Evolutionary conservation across 2,329 filamentous ascomycete species (phyloP), one percentile per base, ranked within the genome.

Genomic region (Fusarium sp.): DNA sequence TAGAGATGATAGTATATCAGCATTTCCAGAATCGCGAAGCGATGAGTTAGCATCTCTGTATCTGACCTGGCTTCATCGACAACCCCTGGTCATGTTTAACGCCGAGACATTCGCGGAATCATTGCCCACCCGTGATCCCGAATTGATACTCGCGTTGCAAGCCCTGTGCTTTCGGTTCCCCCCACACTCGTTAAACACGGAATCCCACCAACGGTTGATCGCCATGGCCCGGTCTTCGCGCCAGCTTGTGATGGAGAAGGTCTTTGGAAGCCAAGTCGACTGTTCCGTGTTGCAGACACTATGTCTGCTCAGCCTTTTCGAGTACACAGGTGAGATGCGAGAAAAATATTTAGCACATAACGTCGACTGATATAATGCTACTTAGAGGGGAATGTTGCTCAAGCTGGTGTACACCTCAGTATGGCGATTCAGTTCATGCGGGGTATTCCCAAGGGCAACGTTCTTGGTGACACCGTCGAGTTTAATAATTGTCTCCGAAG

Each of bases 371-470:
- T 22, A 10, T 5, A 2, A 9, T 13, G 2, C 19, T 19, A 19
- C 7, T 4, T 2, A 57, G 54, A 43, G 15, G 54, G 46, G 6
- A 53, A 43, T 31, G 4, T 7, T 36, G n/a, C 31, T 4, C 38
- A 53, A 7, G 54, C 46, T 8, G 46, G 54, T 1, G 4, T 57
- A 3, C 3, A 43, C 10, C 46, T 57, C 7, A n/a, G 28, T 19
- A 57, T 9, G 3, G 46, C 54, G 1, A 53, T 53, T 3, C 46
- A 43, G 28, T 9, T 53, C 7, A 24, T 57, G 10, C 15, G 36
- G 4, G 38, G 54, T 3, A 2, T 57, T 2, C 28, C 46, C 0
- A 57, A 43, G 0, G 28, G 46, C 0, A 43, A 11, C 1, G 14
- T 52, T 7, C 54, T 57, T 2, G 28, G 46, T 2, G 54, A 57